Evolutionary conservation across 2,329 filamentous ascomycete genomes (phyloP).

Genomic region (Pleoardoris graminearum): DNA sequence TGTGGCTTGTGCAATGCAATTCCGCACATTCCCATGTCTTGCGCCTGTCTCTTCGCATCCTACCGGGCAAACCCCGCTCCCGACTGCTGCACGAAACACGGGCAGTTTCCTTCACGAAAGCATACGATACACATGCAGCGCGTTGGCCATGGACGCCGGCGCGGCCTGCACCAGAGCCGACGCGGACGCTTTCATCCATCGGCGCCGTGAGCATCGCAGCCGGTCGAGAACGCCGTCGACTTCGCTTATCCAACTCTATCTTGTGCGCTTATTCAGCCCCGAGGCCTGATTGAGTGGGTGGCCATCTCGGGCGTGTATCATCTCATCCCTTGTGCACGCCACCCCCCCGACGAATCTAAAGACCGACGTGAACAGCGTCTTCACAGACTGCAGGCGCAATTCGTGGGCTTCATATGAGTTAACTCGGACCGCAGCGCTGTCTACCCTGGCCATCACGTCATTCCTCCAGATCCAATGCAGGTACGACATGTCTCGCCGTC

Average conservation of each 20-base stretch:
- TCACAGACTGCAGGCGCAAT: no score
- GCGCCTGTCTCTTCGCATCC: not conserved
- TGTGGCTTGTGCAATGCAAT: slow-evolving; percentile 10
- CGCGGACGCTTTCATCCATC: not conserved
- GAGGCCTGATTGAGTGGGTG: no score
- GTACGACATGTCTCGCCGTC: not conserved
- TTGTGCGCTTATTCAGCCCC: slow-evolving; percentile 5
- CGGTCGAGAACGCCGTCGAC: slow-evolving; percentile 10
- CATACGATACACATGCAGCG: not conserved
- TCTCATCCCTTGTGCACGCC: no score
- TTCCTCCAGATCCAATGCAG: not conserved
- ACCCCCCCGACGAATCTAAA: no score
- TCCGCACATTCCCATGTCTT: slow-evolving; percentile 10
- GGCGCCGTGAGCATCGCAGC: not conserved
- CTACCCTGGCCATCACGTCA: not conserved
- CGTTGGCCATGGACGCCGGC: not conserved
- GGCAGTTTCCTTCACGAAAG: not conserved
- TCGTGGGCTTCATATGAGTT: no score
- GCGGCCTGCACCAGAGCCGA: no score
- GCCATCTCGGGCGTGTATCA: no score
- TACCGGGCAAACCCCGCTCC: no score
- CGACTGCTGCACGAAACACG: not conserved
- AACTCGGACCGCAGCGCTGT: no score
- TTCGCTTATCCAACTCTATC: not conserved
- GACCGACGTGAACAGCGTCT: no score